Evolutionary conservation across 768 basidiomycete genomes (phyloP).

Genomic region (Collybiopsis confluens): DNA sequence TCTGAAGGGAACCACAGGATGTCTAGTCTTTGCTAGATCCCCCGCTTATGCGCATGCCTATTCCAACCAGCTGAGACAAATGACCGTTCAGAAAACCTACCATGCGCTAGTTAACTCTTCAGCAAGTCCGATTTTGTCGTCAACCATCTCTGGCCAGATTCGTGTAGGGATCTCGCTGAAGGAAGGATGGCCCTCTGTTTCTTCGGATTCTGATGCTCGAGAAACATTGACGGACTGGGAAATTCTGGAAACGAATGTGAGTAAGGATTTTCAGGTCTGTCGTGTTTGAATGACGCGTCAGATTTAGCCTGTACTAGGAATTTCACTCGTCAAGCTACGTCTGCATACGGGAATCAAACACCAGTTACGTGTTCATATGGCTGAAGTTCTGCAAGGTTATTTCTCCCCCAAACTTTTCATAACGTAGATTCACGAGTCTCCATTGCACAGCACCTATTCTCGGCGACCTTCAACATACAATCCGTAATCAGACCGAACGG

Average conservation of each 20-base stretch:
- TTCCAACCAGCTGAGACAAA: constrained; percentile 48
- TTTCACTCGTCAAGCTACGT: too few species aligned
- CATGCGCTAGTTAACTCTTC: constrained; percentile 61
- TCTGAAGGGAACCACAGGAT: constrained; percentile 57
- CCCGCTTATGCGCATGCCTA: constrained; percentile 39
- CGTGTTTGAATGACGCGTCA: background rate
- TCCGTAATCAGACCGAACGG: constrained; percentile 6
- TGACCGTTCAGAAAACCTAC: constrained; percentile 52
- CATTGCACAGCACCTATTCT: constrained; percentile 57
- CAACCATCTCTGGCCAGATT: constrained; percentile 36
- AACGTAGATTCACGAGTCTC: constrained; percentile 2
- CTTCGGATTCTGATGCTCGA: constrained; percentile 23
- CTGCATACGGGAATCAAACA: constrained; percentile 66
- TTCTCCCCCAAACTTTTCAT: constrained; percentile 10
- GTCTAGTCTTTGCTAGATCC: constrained; percentile 51
- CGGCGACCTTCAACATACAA: constrained; percentile 44
- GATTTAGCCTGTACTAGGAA: too few species aligned
- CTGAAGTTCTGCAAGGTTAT: constrained; percentile 46
- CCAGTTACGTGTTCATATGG: constrained; percentile 64
- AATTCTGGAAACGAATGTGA: constrained; percentile 52
- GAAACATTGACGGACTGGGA: constrained; percentile 54
- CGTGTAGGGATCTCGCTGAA: constrained; percentile 29
- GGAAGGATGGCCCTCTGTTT: constrained; percentile 41
- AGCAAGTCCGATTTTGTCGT: constrained; percentile 34
- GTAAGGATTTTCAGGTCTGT: constrained; percentile 15